Base-by-base conservation (phyloP, 2,329 filamentous ascomycete species). In the Colletotrichum tropicicola region DNA sequence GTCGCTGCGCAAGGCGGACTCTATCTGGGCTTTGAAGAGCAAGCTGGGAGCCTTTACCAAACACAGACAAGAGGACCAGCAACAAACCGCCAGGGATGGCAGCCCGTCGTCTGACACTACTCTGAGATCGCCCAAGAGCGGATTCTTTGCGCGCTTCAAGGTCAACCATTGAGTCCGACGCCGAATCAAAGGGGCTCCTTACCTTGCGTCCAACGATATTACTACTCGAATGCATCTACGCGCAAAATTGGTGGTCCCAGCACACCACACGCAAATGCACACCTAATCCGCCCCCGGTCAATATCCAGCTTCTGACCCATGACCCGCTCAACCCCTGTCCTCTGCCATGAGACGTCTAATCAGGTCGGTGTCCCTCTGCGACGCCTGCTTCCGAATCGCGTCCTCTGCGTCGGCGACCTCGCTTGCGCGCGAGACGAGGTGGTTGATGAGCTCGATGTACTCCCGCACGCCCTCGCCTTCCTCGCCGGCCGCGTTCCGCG, bases 381-480 rank as follows among this genome's bases (percentile, higher is more conserved):
- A 79, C 15, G 83, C 72, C 67, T 86, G 80, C 65, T 80, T 77
- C 67, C 82, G 78, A 43, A 86, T 71, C 6, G 79, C 44, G 6
- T 75, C 75, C 6, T 81, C 75, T 4, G 70, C 66, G 8, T 69
- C 69, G 7, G 69, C 68, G 21, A 69, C 72, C 35, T 75, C 73
- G 13, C 70, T 70, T 44, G 77, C 75, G 58, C 72, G 73, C 56
- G 75, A 75, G 21, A 88, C 77, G 32, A 88, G 74, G 59, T 83
- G 79, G 49, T 84, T 70, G 17, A 90, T 81, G 21, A 90, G 76
- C 66, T 87, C 85, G 48, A 83, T 85, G 70, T 88, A 91, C 73
- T 90, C 88, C 55, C 84, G 78, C 28, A 91, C 78, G 5, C 80
- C 88, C 68, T 89, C 86, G 28, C 87, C 87, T 61, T 84, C 84